These are phyloP conservation scores for Psidium guajava DNA, from an alignment of 345 rosid species.

Conservation along the genomic window DNA sequence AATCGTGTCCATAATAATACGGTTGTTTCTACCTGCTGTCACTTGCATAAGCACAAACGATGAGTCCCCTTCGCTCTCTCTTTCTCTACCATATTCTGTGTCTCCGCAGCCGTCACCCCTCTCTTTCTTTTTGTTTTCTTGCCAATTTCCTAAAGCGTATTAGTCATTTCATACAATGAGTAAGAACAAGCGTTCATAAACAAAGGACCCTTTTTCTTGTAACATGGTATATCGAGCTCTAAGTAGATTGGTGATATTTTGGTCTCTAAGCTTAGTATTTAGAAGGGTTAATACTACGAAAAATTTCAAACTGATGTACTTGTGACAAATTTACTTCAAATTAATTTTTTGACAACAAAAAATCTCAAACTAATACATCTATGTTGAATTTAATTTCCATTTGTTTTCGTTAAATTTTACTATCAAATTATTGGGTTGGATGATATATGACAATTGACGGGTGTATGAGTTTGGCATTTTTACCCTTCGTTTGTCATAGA, in stretches of 20 bases:
- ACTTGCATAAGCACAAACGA: not conserved
- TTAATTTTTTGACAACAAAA: too few relatives aligned
- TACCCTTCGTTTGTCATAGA: too few relatives aligned
- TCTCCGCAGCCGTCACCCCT: not conserved
- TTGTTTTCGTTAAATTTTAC: too few relatives aligned
- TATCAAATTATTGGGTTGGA: too few relatives aligned
- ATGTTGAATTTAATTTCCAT: too few relatives aligned
- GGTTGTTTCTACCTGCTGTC: not conserved
- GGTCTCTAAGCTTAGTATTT: not conserved
- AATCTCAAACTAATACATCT: too few relatives aligned
- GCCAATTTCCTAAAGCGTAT: not conserved
- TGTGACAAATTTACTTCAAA: too few relatives aligned
- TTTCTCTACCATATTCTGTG: not conserved
- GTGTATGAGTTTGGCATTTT: too few relatives aligned
- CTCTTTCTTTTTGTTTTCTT: not conserved
- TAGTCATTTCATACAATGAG: not conserved
- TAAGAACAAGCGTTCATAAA: not conserved
- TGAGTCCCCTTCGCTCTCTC: conserved; percentile 12
- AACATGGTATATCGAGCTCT: not conserved
- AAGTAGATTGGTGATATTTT: not conserved
- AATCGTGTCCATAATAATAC: not conserved
- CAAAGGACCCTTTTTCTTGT: not conserved
- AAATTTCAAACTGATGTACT: too few relatives aligned
- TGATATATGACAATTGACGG: too few relatives aligned
- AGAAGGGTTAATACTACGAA: not conserved